Conservation (phyloP, 73 alveolate species). For the Stentor roeselii region DNA sequence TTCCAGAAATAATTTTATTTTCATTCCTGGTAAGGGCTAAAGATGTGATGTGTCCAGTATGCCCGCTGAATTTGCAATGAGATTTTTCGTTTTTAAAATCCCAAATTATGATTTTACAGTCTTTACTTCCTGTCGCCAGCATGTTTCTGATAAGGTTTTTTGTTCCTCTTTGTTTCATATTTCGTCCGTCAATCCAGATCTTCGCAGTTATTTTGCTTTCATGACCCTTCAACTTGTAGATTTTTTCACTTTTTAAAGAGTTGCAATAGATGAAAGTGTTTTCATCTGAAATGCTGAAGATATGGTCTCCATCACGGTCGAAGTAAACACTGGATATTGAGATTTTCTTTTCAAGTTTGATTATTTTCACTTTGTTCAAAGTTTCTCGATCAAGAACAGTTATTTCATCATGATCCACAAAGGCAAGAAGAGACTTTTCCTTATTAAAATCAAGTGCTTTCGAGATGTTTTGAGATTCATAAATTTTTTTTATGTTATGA, state of each 20-base stretch:
- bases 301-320: background rate
- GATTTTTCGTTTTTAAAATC: background rate
- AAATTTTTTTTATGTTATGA: background rate
- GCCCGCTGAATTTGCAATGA: background rate
- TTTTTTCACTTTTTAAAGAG: too few species aligned
- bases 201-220: background rate
- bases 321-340: background rate
- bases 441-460: background rate
- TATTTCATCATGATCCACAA: background rate
- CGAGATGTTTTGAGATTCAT: too few species aligned
- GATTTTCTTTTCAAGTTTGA: too few species aligned
- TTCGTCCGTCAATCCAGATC: background rate
- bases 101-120: background rate
- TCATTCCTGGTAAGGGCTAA: background rate
- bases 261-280: too few species aligned
- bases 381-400: background rate
- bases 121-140: background rate
- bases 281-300: background rate
- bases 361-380: too few species aligned
- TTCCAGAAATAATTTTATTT: constrained; percentile 9
- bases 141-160: too few species aligned
- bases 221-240: background rate
- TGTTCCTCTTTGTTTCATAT: too few species aligned
- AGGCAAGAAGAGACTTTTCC: background rate
- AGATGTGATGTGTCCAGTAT: background rate